Evolutionary conservation across 768 basidiomycete genomes (phyloP).

Genomic region (Lactifluus volemus): DNA sequence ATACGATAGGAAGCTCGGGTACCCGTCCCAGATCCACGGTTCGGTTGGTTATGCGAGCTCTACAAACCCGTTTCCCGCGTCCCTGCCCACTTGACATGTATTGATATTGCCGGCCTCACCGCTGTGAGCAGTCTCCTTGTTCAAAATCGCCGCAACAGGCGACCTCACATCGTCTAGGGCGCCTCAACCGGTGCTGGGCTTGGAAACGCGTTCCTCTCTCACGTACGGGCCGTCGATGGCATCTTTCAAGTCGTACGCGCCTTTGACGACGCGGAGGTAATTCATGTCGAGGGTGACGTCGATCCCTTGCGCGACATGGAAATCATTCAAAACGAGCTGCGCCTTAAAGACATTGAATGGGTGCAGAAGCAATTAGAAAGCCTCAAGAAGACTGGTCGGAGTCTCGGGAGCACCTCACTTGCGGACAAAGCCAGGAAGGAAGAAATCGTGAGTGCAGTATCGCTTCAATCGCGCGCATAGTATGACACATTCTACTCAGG

Average conservation of each 20-base stretch:
- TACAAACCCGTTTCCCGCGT: conserved; percentile 88
- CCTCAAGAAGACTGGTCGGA: conserved; percentile 64
- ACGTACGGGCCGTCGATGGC: conserved; percentile 96
- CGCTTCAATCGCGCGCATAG: neutral
- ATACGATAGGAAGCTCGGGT: conserved; percentile 70
- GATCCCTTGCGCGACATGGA: conserved; percentile 95
- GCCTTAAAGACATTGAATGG: conserved; percentile 98
- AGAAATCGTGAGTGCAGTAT: conserved; percentile 63
- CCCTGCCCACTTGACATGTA: conserved; percentile 93
- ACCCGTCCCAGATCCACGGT: conserved; percentile 87
- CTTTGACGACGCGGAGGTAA: conserved; percentile 99
- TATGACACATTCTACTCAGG: conserved; percentile 34
- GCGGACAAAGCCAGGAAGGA: conserved; percentile 96
- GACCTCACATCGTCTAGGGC: conserved; percentile 40
- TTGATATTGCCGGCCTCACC: conserved; percentile 97
- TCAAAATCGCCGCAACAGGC: conserved; percentile 1
- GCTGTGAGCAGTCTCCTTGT: conserved; percentile 44
- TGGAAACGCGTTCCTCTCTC: conserved; percentile 94
- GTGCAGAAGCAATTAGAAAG: conserved; percentile 82
- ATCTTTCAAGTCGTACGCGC: conserved; percentile 98
- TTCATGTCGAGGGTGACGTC: conserved; percentile 97
- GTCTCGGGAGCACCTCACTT: conserved; percentile 65
- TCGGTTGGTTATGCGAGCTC: conserved; percentile 85
- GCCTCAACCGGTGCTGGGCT: conserved; percentile 97
- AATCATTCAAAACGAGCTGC: conserved; percentile 89